Base-by-base conservation (phyloP, 768 basidiomycete genomes). In the Epithele typhae region DNA sequence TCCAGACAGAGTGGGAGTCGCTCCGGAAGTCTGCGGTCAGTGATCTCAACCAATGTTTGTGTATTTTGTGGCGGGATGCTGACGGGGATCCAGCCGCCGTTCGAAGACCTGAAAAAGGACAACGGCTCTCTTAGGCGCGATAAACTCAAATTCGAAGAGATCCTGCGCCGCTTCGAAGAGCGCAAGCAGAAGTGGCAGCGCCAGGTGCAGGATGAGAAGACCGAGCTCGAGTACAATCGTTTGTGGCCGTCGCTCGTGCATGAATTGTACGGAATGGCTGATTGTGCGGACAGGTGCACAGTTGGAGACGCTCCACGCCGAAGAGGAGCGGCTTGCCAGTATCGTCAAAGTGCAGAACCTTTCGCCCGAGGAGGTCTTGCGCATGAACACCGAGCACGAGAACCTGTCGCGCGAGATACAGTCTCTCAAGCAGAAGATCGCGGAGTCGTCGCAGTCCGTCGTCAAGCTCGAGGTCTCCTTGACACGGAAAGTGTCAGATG, bases 331-430 rank as follows among this genome's bases (percentile, higher is more conserved):
- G 45, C 72, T 93, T 21, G 67, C 70, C 8, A 73, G 76, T 0
- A 76, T 84, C 2, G 89, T 98, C 23, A 84, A 83, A 58, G 79
- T 71, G 25, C 96, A 99, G 64, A 94, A 96, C 59, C 75, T 99
- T 36, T 80, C 88, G 1, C 87, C 88, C 0, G 91, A 94, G 64
- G 94, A 99, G 65, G 92, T 96, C 34, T 68, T 79, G 44, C 82
- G 82, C 30, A 94, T 99, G 90, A 93, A 86, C 57, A 81, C 81
- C 4, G 93, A 97, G 54, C 86, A 92, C 47, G 89, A 93, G 56
- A 79, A 74, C 22, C 73, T 95, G 27, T 71, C 78, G 4, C 77
- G 81, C 41, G 86, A 77, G 55, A 67, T 92, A 44, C 82, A 86
- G 52, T 87, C 89, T 50, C 77, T 93, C 45, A 84, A 80, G 53